These are phyloP conservation scores for Aspergillus jensenii DNA, from an alignment of 2,329 filamentous ascomycete genomes.

Conservation along the genomic window DNA sequence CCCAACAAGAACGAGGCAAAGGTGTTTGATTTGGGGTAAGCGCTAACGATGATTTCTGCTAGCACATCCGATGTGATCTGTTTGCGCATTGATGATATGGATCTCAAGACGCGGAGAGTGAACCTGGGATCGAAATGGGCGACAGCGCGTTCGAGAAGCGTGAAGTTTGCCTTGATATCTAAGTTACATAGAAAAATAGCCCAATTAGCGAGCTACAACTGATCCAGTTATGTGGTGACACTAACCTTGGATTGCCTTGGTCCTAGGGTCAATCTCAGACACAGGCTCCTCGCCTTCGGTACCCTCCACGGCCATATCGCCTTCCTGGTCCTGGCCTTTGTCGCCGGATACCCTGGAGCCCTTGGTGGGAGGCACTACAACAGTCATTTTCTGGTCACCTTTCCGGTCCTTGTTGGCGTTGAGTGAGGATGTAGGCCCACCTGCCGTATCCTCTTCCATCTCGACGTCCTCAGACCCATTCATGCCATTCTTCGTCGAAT, in stretches of 20 bases:
- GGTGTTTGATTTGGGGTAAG: slow-evolving; percentile 67
- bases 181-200: slow-evolving; percentile 11
- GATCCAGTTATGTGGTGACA: neutral
- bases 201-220: slow-evolving; percentile 6
- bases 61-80: slow-evolving; percentile 79
- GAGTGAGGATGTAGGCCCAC: slow-evolving; percentile 50
- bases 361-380: slow-evolving; percentile 75
- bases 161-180: slow-evolving; percentile 97
- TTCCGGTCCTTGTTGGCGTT: slow-evolving; percentile 68
- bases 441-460: slow-evolving; percentile 64
- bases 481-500: slow-evolving; percentile 67
- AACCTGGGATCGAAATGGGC: slow-evolving; percentile 92
- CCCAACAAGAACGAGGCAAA: slow-evolving; percentile 69
- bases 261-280: slow-evolving; percentile 44
- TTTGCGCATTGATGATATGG: slow-evolving; percentile 94
- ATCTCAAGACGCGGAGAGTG: slow-evolving; percentile 87
- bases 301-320: slow-evolving; percentile 71
- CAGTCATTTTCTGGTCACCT: slow-evolving; percentile 75
- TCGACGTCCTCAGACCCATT: slow-evolving; percentile 68
- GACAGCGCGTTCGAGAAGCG: slow-evolving; percentile 86
- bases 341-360: slow-evolving; percentile 58
- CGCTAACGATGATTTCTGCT: slow-evolving; percentile 76
- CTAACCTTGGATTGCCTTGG: slow-evolving; percentile 52
- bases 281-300: slow-evolving; percentile 43
- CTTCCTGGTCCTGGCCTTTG: slow-evolving; percentile 61